Evolutionary conservation across 2,329 filamentous ascomycete species (phyloP), one percentile per base, ranked within the genome.

Genomic region (Aspergillus fumigatiaffinis): DNA sequence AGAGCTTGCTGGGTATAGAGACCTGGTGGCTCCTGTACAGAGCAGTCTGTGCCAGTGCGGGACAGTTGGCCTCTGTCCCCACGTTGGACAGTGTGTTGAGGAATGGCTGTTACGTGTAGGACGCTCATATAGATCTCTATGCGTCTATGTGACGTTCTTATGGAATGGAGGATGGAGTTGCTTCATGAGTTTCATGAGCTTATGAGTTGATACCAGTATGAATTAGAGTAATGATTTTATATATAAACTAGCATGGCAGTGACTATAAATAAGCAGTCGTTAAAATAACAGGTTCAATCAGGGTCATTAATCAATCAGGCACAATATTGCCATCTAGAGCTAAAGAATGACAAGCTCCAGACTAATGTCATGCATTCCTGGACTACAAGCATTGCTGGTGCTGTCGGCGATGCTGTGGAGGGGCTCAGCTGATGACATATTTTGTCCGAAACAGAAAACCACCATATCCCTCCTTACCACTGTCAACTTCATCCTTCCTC

Each of bases 401-500:
- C 5, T 47, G 12, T 23, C 46, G 50, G 47, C 54, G 48, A 56
- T 59, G 49, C 46, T 57, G 59, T 49, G 28, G 52, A 58, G 55
- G 48, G 55, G 56, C 44, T 47, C 44, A 23, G 20, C 21, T 50
- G 50, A 54, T 60, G 52, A 60, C 51, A 56, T 58, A 56, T 53
- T 50, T 53, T 49, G 52, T 49, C 50, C 23, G 12, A 53, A 35
- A 50, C 38, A 50, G 41, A 63, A 63, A 46, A 46, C 42, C 44
- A 47, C 21, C 21, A 14, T 23, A 10, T 21, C 20, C 3, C 42
- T 46, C 21, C 2, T 46, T 42, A 21, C 62, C 59, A 63, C 59
- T 53, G 60, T 52, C 60, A 58, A 63, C 56, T 54, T 59, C 61
- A 56, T 57, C 53, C 57, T 47, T 53, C 60, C 53, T 59, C 55